Percentiles rank a stretch among this genome's conserved stretches.
Evolutionary conservation across 2,329 filamentous ascomycete species (phyloP).

Genomic region (Colletotrichum falcatum): DNA sequence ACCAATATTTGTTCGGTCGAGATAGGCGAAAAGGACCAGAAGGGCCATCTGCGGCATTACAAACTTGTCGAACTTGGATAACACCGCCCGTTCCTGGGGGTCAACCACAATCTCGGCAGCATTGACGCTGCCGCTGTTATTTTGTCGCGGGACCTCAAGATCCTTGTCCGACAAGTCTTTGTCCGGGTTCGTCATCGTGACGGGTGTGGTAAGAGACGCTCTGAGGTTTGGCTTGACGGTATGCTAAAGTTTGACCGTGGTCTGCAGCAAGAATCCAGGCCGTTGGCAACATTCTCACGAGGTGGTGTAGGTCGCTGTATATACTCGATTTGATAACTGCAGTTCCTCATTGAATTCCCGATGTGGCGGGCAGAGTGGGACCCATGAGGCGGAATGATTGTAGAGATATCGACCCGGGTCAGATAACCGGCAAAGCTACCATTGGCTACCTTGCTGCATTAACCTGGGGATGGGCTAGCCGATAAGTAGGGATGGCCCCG

Average conservation of each 20-base stretch:
- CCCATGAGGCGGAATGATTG: neutral
- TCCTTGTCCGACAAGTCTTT: neutral
- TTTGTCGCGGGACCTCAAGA: neutral
- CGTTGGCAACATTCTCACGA: neutral
- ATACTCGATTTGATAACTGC: neutral
- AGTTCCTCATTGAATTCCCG: neutral
- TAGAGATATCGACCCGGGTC: neutral
- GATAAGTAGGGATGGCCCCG: neutral
- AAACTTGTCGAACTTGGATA: neutral
- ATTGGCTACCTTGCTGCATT: neutral
- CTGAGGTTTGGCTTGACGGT: neutral
- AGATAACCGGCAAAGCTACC: neutral
- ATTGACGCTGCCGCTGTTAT: neutral
- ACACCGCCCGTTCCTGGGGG: neutral
- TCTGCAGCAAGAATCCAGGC: neutral
- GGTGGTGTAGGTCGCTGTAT: neutral
- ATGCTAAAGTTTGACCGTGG: neutral
- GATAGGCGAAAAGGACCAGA: neutral
- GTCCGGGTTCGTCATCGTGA: neutral
- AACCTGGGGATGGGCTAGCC: neutral
- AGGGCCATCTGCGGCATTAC: neutral
- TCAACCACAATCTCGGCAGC: neutral
- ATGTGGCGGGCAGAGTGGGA: no score
- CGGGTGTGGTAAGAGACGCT: neutral
- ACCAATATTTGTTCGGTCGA: neutral